phyloP scores from a whole-genome alignment of 257 asterid genomes.

The Nicotiana paniculata region DNA sequence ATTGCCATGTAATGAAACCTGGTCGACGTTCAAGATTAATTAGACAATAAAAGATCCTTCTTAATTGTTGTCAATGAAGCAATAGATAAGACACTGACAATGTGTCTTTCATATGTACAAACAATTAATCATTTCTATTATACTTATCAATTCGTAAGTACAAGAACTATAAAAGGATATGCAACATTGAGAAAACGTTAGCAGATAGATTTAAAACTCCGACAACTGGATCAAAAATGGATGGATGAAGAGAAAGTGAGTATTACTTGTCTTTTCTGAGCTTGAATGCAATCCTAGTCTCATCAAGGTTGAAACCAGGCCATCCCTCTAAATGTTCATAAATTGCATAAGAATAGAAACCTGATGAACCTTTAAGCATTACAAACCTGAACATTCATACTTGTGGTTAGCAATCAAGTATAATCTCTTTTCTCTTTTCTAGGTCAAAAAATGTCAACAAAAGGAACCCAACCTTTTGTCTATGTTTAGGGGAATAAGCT shows the following conservation, averaged over 20 bases:
- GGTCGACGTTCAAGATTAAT: not conserved
- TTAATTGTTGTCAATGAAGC: not conserved
- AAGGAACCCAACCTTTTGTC: slow-evolving; percentile 48
- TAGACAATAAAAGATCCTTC: not conserved
- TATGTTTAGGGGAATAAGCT: slow-evolving; percentile 55
- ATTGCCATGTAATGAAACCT: slow-evolving; percentile 83
- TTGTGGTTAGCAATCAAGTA: slow-evolving; percentile 4
- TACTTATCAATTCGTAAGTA: not conserved
- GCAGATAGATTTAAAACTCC: not conserved
- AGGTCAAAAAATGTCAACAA: not conserved
- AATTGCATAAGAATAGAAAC: slow-evolving; percentile 81
- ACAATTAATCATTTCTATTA: not conserved
- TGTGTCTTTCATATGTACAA: not conserved
- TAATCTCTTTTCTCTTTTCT: not conserved
- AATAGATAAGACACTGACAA: not conserved
- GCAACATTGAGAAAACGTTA: not conserved
- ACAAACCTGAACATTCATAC: slow-evolving; percentile 44
- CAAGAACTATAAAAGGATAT: not conserved
- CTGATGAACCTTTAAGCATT: slow-evolving; percentile 60
- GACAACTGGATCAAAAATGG: not conserved
- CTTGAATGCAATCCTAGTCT: slow-evolving; percentile 83
- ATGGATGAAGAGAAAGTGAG: not conserved
- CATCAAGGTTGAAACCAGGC: slow-evolving; percentile 72
- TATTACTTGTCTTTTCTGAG: slow-evolving; percentile 70
- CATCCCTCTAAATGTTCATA: slow-evolving; percentile 50